Percentiles rank a stretch among this genome's conserved stretches.
These are phyloP conservation scores for thale cress (Arabidopsis thaliana) DNA, from an alignment of 345 rosid genomes.

Conservation along the genomic window DNA sequence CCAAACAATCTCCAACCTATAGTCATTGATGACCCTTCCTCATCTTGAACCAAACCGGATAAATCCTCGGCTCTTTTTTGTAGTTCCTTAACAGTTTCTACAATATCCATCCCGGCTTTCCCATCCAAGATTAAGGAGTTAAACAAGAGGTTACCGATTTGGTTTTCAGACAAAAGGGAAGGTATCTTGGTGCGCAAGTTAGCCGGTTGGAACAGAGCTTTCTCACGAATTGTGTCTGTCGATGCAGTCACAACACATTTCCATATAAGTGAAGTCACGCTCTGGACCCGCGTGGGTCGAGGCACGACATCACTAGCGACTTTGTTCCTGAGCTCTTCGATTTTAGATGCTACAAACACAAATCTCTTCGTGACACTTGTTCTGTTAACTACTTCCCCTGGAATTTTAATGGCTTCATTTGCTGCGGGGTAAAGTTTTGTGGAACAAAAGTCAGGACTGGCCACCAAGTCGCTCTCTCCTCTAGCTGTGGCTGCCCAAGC, in stretches of 20 bases:
- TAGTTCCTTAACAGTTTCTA: not conserved
- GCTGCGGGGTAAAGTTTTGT: not conserved
- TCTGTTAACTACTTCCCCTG: not conserved
- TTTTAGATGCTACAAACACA: not conserved
- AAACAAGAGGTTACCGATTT: not conserved
- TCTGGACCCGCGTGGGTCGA: not conserved
- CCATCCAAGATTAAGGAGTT: not conserved
- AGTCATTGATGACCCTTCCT: not conserved
- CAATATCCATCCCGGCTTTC: not conserved
- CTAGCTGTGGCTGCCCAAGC: not conserved
- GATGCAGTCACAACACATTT: not conserved
- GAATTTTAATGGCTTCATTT: not conserved
- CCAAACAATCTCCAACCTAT: not conserved
- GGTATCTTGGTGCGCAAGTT: constrained; percentile 1
- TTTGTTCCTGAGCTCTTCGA: not conserved
- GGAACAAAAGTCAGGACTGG: not conserved
- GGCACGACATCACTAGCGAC: not conserved
- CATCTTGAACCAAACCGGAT: not conserved
- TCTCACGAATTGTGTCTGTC: not conserved
- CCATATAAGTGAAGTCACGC: not conserved
- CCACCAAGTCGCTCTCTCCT: not conserved
- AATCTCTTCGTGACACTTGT: not conserved
- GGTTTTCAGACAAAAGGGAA: not conserved
- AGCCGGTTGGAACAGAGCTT: not conserved
- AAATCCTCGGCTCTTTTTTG: not conserved